These are phyloP conservation scores for Ampelomyces quisqualis DNA, from an alignment of 2,329 filamentous ascomycete species.

Conservation along the genomic window DNA sequence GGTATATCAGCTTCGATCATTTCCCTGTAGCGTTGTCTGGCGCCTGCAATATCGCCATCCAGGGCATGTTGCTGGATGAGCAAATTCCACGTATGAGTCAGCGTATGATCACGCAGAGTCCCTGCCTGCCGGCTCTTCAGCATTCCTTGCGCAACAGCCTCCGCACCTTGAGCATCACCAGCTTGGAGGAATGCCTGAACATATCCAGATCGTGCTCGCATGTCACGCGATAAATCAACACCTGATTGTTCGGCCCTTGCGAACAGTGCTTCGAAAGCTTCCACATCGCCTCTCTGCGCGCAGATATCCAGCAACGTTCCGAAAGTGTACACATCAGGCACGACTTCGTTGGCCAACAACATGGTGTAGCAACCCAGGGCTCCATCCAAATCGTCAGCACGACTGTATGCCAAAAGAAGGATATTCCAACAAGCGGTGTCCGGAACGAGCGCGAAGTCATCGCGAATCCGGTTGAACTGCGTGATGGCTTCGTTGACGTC, in stretches of 20 bases:
- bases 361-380: constrained; percentile 65
- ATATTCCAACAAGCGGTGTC: constrained; percentile 71
- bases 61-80: constrained; percentile 70
- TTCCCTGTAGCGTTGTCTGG: constrained; percentile 55
- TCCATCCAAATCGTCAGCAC: constrained; percentile 65
- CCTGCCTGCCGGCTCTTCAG: constrained; percentile 48
- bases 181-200: constrained; percentile 63
- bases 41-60: constrained; percentile 58
- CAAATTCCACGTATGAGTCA: constrained; percentile 74
- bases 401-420: constrained; percentile 69
- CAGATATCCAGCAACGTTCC: constrained; percentile 72
- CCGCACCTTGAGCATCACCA: constrained; percentile 46
- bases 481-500: constrained; percentile 61
- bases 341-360: constrained; percentile 53
- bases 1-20: constrained; percentile 57
- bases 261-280: constrained; percentile 66
- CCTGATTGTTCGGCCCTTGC: constrained; percentile 57
- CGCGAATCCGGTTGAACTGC: constrained; percentile 63
- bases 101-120: constrained; percentile 49
- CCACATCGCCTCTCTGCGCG: constrained; percentile 70
- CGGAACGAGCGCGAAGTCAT: constrained; percentile 58
- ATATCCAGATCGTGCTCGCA: constrained; percentile 46
- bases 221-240: constrained; percentile 23
- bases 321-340: constrained; percentile 66
- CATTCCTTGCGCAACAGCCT: constrained; percentile 59